These are phyloP conservation scores for Plasmopara viticola DNA, from an alignment of 352 stramenopile species.

Conservation along the genomic window DNA sequence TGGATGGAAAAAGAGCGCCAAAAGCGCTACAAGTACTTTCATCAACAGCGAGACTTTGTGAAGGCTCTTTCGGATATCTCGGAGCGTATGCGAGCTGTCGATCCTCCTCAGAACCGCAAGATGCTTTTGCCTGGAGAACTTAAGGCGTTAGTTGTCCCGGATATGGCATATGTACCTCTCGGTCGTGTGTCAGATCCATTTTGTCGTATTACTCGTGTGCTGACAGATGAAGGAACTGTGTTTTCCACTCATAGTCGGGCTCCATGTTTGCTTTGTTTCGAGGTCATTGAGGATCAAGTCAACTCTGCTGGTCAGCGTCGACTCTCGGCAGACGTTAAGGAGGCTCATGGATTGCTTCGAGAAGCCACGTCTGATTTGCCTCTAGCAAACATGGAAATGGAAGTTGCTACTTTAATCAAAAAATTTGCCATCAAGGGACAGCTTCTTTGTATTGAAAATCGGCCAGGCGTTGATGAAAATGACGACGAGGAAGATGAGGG, in stretches of 20 bases:
- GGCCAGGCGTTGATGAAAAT: constrained; percentile 23
- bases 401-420: constrained; percentile 44
- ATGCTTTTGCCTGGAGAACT: constrained; percentile 48
- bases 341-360: background rate
- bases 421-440: constrained; percentile 61
- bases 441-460: constrained; percentile 35
- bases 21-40: constrained; percentile 79
- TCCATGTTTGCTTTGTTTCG: constrained; percentile 68
- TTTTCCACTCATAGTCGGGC: constrained; percentile 78
- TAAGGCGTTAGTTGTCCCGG: constrained; percentile 37
- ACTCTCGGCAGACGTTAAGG: constrained; percentile 8
- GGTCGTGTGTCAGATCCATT: constrained; percentile 67
- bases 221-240: constrained; percentile 65
- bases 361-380: constrained; percentile 13
- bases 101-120: constrained; percentile 59
- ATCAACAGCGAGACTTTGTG: constrained; percentile 72
- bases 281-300: constrained; percentile 71
- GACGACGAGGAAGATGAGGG: constrained; percentile 31
- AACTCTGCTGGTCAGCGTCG: constrained; percentile 49
- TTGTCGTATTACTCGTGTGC: constrained; percentile 56
- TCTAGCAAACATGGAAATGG: constrained; percentile 33
- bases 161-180: constrained; percentile 74
- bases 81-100: constrained; percentile 57
- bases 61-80: constrained; percentile 64
- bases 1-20: constrained; percentile 76